Evolutionary conservation across 2,329 filamentous ascomycete species (phyloP), one percentile per base, ranked within the genome.

Genomic region (Hirsutella rhossiliensis): DNA sequence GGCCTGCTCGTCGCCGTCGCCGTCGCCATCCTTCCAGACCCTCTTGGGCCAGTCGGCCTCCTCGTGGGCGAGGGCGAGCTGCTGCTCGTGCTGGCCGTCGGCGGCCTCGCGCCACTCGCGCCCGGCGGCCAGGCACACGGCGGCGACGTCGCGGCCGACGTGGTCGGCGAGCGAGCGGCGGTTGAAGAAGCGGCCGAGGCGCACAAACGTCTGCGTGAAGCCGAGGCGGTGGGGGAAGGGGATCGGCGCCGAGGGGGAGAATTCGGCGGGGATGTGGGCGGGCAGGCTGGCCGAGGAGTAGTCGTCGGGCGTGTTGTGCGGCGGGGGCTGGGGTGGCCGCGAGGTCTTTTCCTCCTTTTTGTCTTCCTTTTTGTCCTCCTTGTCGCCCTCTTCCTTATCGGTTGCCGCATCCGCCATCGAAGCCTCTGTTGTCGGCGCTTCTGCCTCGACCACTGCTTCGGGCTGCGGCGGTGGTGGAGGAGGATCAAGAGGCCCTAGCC

Each of bases 211-310:
- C 66, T 92, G 90, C 49, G 85, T 69, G 70, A 98, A 94, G 47
- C 92, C 92, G 28, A 98, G 82, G 46, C 96, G 76, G 61, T 97
- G 90, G 1, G 90, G 90, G 62, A 94, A 85, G 37, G 77, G 71
- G 47, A 98, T 74, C 13, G 84, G 73, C 20, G 75, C 70, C 6
- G 83, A 80, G 38, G 87, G 87, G 32, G 81, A 76, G 56, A 98
- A 78, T 47, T 82, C 76, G 49, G 69, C 57, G 4, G 90, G 90
- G 38, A 84, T 75, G 38, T 74, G 69, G 28, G 71, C 59, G 1
- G 89, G 81, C 42, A 88, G 71, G 20, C 66, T 56, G 36, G 84
- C 77, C 32, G 76, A 68, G 8, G 76, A 55, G 63, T 97, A 98
- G 62, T 85, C 79, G 47, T 73, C 66, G 3, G 84, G 75, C 9